Base-by-base conservation (phyloP, 2,329 filamentous ascomycete genomes). In the Didymella keratinophila region DNA sequence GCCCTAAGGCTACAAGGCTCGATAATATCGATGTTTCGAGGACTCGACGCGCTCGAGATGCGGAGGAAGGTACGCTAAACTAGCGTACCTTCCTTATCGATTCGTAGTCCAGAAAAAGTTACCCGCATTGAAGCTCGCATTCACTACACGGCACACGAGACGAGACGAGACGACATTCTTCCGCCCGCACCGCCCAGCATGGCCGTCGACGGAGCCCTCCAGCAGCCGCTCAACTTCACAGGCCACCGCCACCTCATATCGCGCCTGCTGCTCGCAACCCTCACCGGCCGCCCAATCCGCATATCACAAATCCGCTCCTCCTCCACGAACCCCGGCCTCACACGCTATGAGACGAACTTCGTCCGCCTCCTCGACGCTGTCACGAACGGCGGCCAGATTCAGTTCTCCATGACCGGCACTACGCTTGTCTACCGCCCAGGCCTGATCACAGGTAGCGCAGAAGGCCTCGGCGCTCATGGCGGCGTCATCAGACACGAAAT, bases 401-500 rank as follows among this genome's bases (percentile, higher is more conserved):
- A 97, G 72, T 97, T 99, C 68, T 97, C 93, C 11, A 95, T 96
- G 80, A 97, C 93, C 1, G 95, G 95, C 74, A 98, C 95, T 0
- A 93, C 92, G 1, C 86, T 99, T 55, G 89, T 93, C 36, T 99
- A 96, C 80, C 90, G 91, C 65, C 95, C 95, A 0, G 95, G 95
- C 34, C 83, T 99, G 39, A 96, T 99, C 71, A 95, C 92, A 0
- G 95, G 95, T 61, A 90, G 89, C 45, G 87, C 90, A 23, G 83
- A 90, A 20, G 92, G 92, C 18, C 84, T 89, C 48, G 92, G 92
- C 69, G 89, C 91, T 36, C 82, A 85, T 45, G 85, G 76, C 58
- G 91, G 94, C 68, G 86, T 96, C 37, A 87, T 98, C 70, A 86
- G 87, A 71, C 93, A 97, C 81, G 87, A 88, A 65, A 80, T 98